Conservation (phyloP, 2,329 filamentous ascomycete genomes). For the Monosporascus sp. region DNA sequence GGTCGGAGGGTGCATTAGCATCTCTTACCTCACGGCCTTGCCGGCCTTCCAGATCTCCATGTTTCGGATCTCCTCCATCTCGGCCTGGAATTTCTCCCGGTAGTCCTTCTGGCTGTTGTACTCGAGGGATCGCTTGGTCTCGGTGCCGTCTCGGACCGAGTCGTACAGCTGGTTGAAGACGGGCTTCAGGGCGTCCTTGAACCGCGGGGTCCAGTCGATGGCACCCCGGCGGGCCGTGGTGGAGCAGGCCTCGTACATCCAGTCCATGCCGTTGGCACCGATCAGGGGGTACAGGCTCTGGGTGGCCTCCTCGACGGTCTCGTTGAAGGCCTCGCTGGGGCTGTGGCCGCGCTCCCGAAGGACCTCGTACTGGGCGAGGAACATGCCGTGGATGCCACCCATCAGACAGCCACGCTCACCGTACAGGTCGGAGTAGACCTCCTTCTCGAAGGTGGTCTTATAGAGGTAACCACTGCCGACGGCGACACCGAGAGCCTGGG, state of each 20-base stretch:
- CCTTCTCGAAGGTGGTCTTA: constrained; percentile 99
- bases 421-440: constrained; percentile 99
- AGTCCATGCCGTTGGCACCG: constrained; percentile 97
- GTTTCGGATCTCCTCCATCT: constrained; percentile 97
- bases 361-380: constrained; percentile 99
- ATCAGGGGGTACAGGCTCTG: constrained; percentile 98
- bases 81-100: constrained; percentile 93
- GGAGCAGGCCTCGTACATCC: constrained; percentile 99
- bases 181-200: constrained; percentile 98
- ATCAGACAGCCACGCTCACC: constrained; percentile 99
- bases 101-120: constrained; percentile 97
- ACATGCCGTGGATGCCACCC: constrained; percentile 99
- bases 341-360: constrained; percentile 97
- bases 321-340: constrained; percentile 99
- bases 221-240: constrained; percentile 97
- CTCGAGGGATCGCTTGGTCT: constrained; percentile 94
- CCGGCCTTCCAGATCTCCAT: constrained; percentile 99
- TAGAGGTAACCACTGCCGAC: constrained; percentile 98
- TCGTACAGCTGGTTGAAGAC: constrained; percentile 98
- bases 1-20: background rate
- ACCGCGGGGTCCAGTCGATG: constrained; percentile 95
- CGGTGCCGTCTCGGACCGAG: constrained; percentile 81
- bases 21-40: constrained; percentile 81
- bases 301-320: constrained; percentile 99
- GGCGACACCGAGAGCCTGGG: constrained; percentile 91